Conservation (phyloP, 306 rosid genomes). For the Lagenaria siceraria region DNA sequence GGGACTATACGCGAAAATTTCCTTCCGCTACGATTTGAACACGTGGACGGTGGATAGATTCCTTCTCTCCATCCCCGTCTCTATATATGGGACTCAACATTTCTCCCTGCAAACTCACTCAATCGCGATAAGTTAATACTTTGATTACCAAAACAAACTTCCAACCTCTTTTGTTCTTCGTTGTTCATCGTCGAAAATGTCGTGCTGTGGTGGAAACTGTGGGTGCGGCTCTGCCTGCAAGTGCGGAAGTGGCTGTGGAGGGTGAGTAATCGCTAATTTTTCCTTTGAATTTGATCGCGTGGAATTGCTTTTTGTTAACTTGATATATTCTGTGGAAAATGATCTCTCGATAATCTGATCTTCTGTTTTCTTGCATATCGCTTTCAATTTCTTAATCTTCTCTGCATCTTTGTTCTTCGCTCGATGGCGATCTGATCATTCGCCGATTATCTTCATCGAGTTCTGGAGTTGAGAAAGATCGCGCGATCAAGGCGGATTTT, state of each 20-base stretch:
- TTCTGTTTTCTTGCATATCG: not conserved
- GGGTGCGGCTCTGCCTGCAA: constrained; percentile 5
- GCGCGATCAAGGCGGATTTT: not conserved
- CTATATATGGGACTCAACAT: not conserved
- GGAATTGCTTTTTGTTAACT: not conserved
- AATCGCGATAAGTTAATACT: not conserved
- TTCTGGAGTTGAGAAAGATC: not conserved
- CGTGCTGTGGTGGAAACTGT: constrained; percentile 16
- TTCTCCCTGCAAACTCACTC: not conserved
- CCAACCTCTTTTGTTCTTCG: not conserved
- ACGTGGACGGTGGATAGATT: not conserved
- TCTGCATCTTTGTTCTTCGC: too few species aligned
- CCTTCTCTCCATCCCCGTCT: not conserved
- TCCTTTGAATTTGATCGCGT: not conserved
- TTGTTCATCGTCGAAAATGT: constrained; percentile 1
- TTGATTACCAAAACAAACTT: not conserved
- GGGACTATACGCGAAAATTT: not conserved
- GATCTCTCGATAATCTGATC: not conserved
- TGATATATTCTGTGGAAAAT: not conserved
- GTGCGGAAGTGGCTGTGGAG: constrained; percentile 13
- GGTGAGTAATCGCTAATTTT: not conserved
- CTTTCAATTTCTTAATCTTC: not conserved
- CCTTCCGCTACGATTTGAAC: not conserved
- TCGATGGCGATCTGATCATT: not conserved
- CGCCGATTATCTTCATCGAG: not conserved